phyloP scores from a whole-genome alignment of 768 basidiomycete genomes.

The Leucosporidium scottii region DNA sequence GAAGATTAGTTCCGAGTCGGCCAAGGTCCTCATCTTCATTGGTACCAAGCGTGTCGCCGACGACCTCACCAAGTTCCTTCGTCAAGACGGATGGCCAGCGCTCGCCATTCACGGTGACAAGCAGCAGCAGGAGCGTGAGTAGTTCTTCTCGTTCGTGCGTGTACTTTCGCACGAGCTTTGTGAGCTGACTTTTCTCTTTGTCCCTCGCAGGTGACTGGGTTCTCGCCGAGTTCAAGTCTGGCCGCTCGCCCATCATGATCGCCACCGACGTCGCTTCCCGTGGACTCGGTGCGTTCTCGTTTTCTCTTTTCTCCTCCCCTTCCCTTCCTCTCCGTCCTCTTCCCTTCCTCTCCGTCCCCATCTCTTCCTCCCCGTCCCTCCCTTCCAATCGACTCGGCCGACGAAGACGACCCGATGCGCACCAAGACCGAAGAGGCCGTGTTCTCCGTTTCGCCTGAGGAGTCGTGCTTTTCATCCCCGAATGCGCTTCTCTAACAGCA shows the following conservation, averaged over 20 bases:
- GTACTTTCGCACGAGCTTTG: too few species aligned
- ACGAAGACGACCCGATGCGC: not conserved
- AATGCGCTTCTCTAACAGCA: too few species aligned
- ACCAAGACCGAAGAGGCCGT: too few species aligned
- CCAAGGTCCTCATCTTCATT: constrained; percentile 97
- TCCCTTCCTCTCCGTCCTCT: not conserved
- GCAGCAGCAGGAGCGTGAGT: constrained; percentile 98
- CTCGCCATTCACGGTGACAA: constrained; percentile 99
- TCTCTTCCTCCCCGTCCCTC: too few species aligned
- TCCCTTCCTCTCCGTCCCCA: too few species aligned
- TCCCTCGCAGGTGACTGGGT: constrained; percentile 6
- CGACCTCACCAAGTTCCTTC: constrained; percentile 88
- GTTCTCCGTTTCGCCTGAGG: too few species aligned
- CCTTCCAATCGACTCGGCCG: too few species aligned
- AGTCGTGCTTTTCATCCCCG: too few species aligned
- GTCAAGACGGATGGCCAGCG: constrained; percentile 99
- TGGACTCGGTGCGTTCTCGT: constrained; percentile 89
- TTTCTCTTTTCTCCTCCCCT: constrained; percentile 32
- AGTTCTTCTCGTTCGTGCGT: constrained; percentile 66
- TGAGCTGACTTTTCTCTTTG: too few species aligned
- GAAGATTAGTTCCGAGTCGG: constrained; percentile 90
- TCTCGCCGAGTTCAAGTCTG: constrained; percentile 69
- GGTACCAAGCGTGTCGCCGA: constrained; percentile 96
- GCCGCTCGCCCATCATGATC: constrained; percentile 92
- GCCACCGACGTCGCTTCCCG: constrained; percentile 99